Evolutionary conservation across 352 stramenopile genomes (phyloP), one percentile per base, ranked within the genome.

Genomic region (Elongisporangium anandrum): DNA sequence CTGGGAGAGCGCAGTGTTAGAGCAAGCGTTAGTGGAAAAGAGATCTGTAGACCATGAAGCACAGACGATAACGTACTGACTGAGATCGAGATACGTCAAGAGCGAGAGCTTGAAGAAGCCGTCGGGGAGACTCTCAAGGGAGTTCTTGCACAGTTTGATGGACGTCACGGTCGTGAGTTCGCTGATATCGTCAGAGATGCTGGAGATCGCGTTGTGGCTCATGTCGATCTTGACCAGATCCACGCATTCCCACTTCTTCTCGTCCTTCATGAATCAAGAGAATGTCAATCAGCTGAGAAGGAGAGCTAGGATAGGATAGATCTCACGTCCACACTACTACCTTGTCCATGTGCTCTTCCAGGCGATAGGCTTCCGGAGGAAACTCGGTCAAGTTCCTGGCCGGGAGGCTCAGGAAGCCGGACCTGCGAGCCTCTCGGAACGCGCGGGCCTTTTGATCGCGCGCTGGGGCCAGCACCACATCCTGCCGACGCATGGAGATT

Each of bases 231-330:
- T 94, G 45, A 88, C 52, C 41, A 94, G 59, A 58, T 92, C 85
- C 22, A 92, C 78, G 57, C 85, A 94, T 60, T 94, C 85, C 85
- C 85, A 94, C 54, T 81, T 86, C 60, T 92, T 91, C 59, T 94
- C 85, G 21, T 94, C 85, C 77, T 87, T n/a, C n/a, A n/a, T n/a
- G n/a, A n/a, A n/a, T n/a, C n/a, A n/a, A n/a, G n/a, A n/a, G n/a
- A n/a, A n/a, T n/a, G n/a, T n/a, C n/a, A n/a, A n/a, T n/a, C n/a
- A n/a, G n/a, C n/a, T n/a, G n/a, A n/a, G n/a, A n/a, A n/a, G n/a
- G n/a, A n/a, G n/a, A n/a, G n/a, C n/a, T n/a, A n/a, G n/a, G n/a
- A n/a, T n/a, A n/a, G n/a, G n/a, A n/a, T n/a, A n/a, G n/a, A n/a
- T n/a, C 21, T n/a, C 12, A 16, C 16, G 4, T 38, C 20, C 4